These are phyloP conservation scores for Sugiyamaella grinbergsii DNA, from an alignment of 1,139 yeast species.

Conservation along the genomic window DNA sequence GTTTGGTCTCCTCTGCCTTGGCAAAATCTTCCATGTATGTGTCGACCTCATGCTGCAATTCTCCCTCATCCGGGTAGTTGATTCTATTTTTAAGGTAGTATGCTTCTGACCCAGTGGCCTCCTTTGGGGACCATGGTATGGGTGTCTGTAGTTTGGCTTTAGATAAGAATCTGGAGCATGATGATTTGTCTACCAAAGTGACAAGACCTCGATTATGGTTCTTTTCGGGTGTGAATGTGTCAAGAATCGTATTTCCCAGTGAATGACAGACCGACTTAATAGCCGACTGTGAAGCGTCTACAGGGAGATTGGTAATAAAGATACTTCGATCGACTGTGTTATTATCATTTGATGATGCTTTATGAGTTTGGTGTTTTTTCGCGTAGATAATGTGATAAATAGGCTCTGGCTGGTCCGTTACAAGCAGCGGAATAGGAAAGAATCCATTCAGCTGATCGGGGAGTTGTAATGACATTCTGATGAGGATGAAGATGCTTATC, in stretches of 20 bases:
- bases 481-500: not conserved
- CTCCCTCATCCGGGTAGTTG: slow-evolving; percentile 50
- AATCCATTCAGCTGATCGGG: slow-evolving; percentile 54
- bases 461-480: slow-evolving; percentile 13
- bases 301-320: slow-evolving; percentile 77
- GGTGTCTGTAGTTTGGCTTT: slow-evolving; percentile 49
- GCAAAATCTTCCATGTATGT: slow-evolving; percentile 68
- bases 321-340: slow-evolving; percentile 51
- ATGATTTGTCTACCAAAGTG: slow-evolving; percentile 73
- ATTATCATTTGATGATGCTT: slow-evolving; percentile 28
- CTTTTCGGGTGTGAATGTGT: slow-evolving; percentile 42
- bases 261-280: slow-evolving; percentile 61
- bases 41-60: slow-evolving; percentile 56
- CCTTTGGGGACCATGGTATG: slow-evolving; percentile 23
- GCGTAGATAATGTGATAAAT: slow-evolving; percentile 38
- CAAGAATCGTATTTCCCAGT: slow-evolving; percentile 62
- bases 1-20: slow-evolving; percentile 66
- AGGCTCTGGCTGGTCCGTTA: slow-evolving; percentile 37
- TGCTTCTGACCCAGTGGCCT: slow-evolving; percentile 41
- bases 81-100: slow-evolving; percentile 36
- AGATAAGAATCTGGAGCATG: slow-evolving; percentile 65
- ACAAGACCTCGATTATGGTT: slow-evolving; percentile 57
- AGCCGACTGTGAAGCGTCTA: slow-evolving; percentile 54
- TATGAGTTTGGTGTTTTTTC: slow-evolving; percentile 36
- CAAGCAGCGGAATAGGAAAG: slow-evolving; percentile 51